A percentile compares a stretch with the other conserved stretches of the same genome.
Conservation (phyloP, 2,329 filamentous ascomycete genomes). For the Cladosporium colombiae region DNA sequence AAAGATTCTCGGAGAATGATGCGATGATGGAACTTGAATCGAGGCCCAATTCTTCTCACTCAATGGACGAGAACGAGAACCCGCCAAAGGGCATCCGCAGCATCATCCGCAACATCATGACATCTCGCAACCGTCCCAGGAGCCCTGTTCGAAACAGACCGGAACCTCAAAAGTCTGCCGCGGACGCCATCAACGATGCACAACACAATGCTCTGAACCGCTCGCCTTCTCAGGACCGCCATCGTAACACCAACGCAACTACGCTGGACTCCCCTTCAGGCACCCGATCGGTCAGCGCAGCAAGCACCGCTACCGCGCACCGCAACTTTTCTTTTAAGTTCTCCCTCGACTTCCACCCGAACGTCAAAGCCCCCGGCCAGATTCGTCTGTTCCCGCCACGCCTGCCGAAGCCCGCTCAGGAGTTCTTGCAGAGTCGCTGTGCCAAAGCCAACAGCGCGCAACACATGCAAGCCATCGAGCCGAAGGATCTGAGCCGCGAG, state of each 20-base stretch:
- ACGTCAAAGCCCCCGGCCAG: constrained; percentile 59
- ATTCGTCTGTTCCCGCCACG: constrained; percentile 67
- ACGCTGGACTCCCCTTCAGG: not conserved
- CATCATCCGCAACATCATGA: constrained; percentile 39
- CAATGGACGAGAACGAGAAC: constrained; percentile 21
- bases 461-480: constrained; percentile 34
- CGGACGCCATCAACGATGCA: constrained; percentile 17
- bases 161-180: not conserved
- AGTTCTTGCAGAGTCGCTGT: constrained; percentile 53
- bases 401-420: constrained; percentile 70
- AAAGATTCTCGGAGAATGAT: constrained; percentile 14
- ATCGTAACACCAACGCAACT: constrained; percentile 10
- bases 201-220: constrained; percentile 16
- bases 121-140: constrained; percentile 27
- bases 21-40: constrained; percentile 32
- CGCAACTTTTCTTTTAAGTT: constrained; percentile 72
- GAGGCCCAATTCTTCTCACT: constrained; percentile 32
- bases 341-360: constrained; percentile 66
- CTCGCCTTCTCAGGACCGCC: constrained; percentile 20
- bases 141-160: constrained; percentile 9
- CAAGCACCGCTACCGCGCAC: constrained; percentile 35
- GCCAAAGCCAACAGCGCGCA: constrained; percentile 22
- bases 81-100: constrained; percentile 34
- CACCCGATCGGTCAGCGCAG: not conserved
- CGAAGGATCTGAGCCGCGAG: constrained; percentile 39